Evolutionary conservation across 2,329 filamentous ascomycete species (phyloP).

Genomic region (Geosmithia morbida): DNA sequence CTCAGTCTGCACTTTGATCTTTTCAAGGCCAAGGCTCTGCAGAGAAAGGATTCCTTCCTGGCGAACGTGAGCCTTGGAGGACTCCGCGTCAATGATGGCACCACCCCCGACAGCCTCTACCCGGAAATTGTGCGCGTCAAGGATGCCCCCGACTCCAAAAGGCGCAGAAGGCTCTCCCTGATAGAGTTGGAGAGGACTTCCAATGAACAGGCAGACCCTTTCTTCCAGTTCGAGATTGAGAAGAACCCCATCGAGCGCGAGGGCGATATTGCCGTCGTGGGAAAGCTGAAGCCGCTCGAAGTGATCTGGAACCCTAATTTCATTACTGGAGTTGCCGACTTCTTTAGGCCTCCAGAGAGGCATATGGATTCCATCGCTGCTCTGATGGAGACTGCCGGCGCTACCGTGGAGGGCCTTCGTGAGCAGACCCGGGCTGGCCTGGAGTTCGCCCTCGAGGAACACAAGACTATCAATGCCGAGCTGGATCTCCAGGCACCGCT

Average conservation of each 20-base stretch:
- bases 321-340: constrained; percentile 77
- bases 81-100: constrained; percentile 89
- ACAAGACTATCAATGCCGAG: constrained; percentile 95
- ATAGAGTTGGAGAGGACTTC: constrained; percentile 32
- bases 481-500: constrained; percentile 90
- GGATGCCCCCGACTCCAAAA: constrained; percentile 48
- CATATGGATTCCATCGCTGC: constrained; percentile 98
- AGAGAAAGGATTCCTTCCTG: constrained; percentile 82
- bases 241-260: constrained; percentile 88
- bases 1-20: constrained; percentile 88
- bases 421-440: constrained; percentile 93
- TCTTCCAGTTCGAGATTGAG: constrained; percentile 88
- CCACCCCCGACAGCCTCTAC: constrained; percentile 78
- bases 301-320: constrained; percentile 97
- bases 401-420: constrained; percentile 85
- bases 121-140: constrained; percentile 95
- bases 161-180: constrained; percentile 34
- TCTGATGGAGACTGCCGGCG: constrained; percentile 87
- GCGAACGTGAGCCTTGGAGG: constrained; percentile 83
- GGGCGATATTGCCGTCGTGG: constrained; percentile 78
- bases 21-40: constrained; percentile 79
- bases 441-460: constrained; percentile 91
- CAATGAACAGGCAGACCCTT: constrained; percentile 45
- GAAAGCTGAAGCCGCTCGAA: constrained; percentile 89
- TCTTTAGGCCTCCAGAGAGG: constrained; percentile 89